Base-by-base conservation (phyloP, 1,284 basidiomycete species). In the Vanrija sp. region DNA sequence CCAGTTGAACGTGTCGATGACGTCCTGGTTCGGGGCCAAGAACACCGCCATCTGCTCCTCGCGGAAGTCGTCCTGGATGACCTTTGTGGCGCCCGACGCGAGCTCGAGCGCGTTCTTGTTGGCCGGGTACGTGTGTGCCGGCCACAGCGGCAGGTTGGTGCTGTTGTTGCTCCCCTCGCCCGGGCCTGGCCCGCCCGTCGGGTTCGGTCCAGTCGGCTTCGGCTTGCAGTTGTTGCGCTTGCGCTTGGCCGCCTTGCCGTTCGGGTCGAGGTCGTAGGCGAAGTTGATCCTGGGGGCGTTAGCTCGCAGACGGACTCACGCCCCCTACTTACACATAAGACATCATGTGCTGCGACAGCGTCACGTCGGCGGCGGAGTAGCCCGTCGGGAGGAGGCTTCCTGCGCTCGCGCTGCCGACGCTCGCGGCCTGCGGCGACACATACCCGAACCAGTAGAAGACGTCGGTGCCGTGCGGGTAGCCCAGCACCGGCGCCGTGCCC, bases 61-160 rank as follows among this genome's bases (percentile, higher is more conserved):
- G 43, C 74, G 60, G 46, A 67, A 76, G 39, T 61, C 62, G 51
- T 76, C 74, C 53, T 61, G 54, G 48, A 74, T 68, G 49, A 72
- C 49, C 1, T 59, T 63, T n/a, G 66, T 38, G 54, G 69, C 66
- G 47, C 57, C 61, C 0, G 56, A 52, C 16, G 58, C 48, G 40
- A 74, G 39, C 5, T 57, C 54, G 19, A 74, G 52, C 54, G 71
- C 62, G 58, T 71, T 68, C 53, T 62, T 60, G 40, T 59, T 56
- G 21, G 46, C 53, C 5, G 60, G 57, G 42, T 38, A 49, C 14
- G 47, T 51, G 57, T 75, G 71, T 1, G 52, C 40, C 1, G 67
- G 65, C 75, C 75, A 77, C 28, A 56, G 43, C 8, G 43, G 18
- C 26, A 42, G 49, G 29, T n/a, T 5, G 21, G 21, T 19, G 39